These are phyloP conservation scores for Leptographium flavum DNA, from an alignment of 2,329 filamentous ascomycete species.

Conservation along the genomic window DNA sequence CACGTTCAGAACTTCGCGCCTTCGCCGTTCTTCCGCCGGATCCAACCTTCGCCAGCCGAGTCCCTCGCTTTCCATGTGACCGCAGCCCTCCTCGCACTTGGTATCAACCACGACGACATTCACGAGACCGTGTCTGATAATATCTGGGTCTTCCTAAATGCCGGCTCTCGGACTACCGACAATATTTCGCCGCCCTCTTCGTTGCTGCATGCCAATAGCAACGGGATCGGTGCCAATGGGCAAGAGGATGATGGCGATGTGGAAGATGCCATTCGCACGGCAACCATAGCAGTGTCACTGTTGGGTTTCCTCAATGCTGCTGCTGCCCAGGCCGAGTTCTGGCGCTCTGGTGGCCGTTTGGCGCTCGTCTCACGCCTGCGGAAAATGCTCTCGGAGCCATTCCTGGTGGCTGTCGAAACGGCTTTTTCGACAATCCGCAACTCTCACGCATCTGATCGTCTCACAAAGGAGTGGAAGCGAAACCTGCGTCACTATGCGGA, in stretches of 20 bases:
- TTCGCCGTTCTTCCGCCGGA: slow-evolving; percentile 68
- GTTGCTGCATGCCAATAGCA: background rate
- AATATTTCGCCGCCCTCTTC: slow-evolving; percentile 26
- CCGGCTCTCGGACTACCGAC: slow-evolving; percentile 50
- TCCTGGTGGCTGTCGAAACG: slow-evolving; percentile 75
- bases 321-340: slow-evolving; percentile 65
- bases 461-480: slow-evolving; percentile 74
- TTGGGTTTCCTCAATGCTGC: slow-evolving; percentile 80
- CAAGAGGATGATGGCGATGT: slow-evolving; percentile 43
- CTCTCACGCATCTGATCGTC: slow-evolving; percentile 47
- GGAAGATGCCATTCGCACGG: slow-evolving; percentile 53
- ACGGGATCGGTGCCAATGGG: slow-evolving; percentile 21
- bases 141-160: slow-evolving; percentile 58
- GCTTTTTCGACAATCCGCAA: slow-evolving; percentile 85
- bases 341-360: slow-evolving; percentile 60
- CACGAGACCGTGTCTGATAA: slow-evolving; percentile 51
- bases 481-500: slow-evolving; percentile 72
- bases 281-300: slow-evolving; percentile 72
- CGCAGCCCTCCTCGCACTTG: slow-evolving; percentile 67
- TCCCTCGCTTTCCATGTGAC: slow-evolving; percentile 66
- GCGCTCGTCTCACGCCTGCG: slow-evolving; percentile 58
- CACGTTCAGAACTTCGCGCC: slow-evolving; percentile 63
- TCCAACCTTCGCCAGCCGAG: slow-evolving; percentile 84
- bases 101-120: slow-evolving; percentile 55
- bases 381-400: slow-evolving; percentile 65